These are phyloP conservation scores for Pyrenochaeta sp. DNA, from an alignment of 2,329 filamentous ascomycete species.

Conservation along the genomic window DNA sequence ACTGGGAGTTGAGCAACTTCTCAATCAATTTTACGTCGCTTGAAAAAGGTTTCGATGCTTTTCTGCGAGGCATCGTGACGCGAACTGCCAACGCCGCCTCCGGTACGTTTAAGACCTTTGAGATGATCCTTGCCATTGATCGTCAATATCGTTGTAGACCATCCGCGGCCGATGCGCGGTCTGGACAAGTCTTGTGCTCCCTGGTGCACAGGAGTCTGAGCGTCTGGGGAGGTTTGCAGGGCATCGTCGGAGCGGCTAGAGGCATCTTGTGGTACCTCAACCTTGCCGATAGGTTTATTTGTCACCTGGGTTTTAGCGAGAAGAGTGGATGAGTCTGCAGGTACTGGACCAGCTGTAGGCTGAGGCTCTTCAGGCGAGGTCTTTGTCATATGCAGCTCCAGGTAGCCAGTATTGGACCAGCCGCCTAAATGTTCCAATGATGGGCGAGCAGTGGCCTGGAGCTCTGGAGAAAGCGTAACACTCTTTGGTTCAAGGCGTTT, in stretches of 20 bases:
- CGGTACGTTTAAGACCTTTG: constrained; percentile 75
- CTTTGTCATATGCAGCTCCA: constrained; percentile 55
- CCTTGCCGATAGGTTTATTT: constrained; percentile 3
- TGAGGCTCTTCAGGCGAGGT: background rate
- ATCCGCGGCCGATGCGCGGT: constrained; percentile 40
- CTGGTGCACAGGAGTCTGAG: background rate
- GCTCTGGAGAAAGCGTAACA: constrained; percentile 54
- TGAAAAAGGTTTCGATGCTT: constrained; percentile 80
- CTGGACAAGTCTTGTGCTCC: background rate
- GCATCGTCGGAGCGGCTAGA: background rate
- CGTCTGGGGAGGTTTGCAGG: background rate
- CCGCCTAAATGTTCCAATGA: constrained; percentile 62
- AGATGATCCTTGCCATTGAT: constrained; percentile 79
- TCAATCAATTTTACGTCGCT: constrained; percentile 59
- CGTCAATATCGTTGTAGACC: constrained; percentile 61
- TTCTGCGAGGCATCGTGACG: constrained; percentile 77
- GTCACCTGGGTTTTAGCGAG: constrained; percentile 4
- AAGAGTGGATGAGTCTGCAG: too few relatives aligned
- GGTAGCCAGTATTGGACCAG: constrained; percentile 72
- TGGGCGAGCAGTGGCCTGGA: constrained; percentile 48
- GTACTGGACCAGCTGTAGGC: background rate
- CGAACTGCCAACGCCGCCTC: constrained; percentile 82
- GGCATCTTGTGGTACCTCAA: background rate
- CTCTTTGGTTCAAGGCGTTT: constrained; percentile 59
- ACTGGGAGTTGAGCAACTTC: too few relatives aligned